Base-by-base conservation (phyloP, 805 yeast genomes). In the Candida sithepensis region DNA sequence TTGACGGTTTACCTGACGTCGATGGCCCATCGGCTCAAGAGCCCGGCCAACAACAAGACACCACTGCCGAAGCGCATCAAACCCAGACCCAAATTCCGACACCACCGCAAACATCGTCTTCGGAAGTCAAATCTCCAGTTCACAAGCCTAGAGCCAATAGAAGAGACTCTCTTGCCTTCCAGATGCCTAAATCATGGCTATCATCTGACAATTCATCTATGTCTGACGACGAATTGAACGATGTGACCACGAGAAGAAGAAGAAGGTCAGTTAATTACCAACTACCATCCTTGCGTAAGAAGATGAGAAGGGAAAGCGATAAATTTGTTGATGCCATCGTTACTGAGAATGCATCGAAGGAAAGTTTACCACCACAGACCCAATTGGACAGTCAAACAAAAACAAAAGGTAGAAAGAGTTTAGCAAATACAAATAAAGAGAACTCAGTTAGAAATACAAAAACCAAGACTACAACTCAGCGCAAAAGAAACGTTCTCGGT, bases 281-380 rank as follows among this genome's bases (percentile, higher is more conserved):
- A 18, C 71, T 81, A 30, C 89, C 90, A 0, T 81, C 91, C 1
- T 63, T 85, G 45, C 70, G 85, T 36, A 77, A 75, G 14, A 86
- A 85, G 59, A 74, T 84, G 83, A 75, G 95, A 59, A 72, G 92
- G 53, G 81, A 79, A 30, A 71, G 82, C 0, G 84, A 70, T 26
- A 72, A 74, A 52, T 67, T 82, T 39, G 79, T 79, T 2, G 87
- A 81, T 61, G 90, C 90, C 1, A 79, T 83, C 4, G 22, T 12
- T n/a, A 8, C 8, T 38, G 21, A n/a, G 7, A 14, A 21, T n/a
- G 5, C 34, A 30, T 10, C 14, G 30, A 12, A 26, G 8, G 12
- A 26, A n/a, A n/a, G n/a, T n/a, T n/a, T n/a, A n/a, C n/a, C n/a
- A n/a, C n/a, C n/a, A n/a, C n/a, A n/a, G n/a, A n/a, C n/a, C n/a